Conservation (phyloP, 2,329 filamentous ascomycete genomes). For the Nectriaceae sp. region DNA sequence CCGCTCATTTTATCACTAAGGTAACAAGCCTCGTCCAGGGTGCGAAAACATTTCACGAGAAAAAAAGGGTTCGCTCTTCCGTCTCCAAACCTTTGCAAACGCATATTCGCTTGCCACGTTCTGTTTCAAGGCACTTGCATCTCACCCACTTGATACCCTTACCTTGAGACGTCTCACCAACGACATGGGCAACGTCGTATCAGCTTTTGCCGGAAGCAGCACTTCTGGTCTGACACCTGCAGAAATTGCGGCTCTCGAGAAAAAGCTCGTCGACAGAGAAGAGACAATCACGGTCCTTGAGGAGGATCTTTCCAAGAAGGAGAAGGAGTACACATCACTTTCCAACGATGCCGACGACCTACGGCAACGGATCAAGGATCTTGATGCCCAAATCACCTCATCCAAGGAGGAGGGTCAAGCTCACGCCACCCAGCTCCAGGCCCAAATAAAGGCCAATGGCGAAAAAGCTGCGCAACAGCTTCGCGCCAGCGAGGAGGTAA, state of each 20-base stretch:
- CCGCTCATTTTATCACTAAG: slow-evolving; percentile 32
- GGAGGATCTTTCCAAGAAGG: slow-evolving; percentile 38
- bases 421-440: slow-evolving; percentile 36
- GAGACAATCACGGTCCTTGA: slow-evolving; percentile 37
- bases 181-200: slow-evolving; percentile 44
- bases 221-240: slow-evolving; percentile 36
- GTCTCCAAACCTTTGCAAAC: background rate
- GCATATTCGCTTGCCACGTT: background rate
- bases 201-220: slow-evolving; percentile 36
- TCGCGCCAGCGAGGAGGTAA: slow-evolving; percentile 27
- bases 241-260: slow-evolving; percentile 31
- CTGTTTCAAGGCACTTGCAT: slow-evolving; percentile 2
- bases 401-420: slow-evolving; percentile 35
- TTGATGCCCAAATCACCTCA: slow-evolving; percentile 32
- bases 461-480: slow-evolving; percentile 25
- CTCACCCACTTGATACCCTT: slow-evolving; percentile 9
- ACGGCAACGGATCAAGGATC: slow-evolving; percentile 40
- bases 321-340: slow-evolving; percentile 36
- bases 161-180: slow-evolving; percentile 7
- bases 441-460: slow-evolving; percentile 34
- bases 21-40: slow-evolving; percentile 15
- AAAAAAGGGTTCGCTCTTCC: slow-evolving; percentile 22
- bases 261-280: slow-evolving; percentile 41
- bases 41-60: slow-evolving; percentile 13
- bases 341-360: slow-evolving; percentile 40